A percentile compares a stretch with the other conserved stretches of the same genome.
Evolutionary conservation across 2,329 filamentous ascomycete species (phyloP).

Genomic region (Pezicula radicicola): DNA sequence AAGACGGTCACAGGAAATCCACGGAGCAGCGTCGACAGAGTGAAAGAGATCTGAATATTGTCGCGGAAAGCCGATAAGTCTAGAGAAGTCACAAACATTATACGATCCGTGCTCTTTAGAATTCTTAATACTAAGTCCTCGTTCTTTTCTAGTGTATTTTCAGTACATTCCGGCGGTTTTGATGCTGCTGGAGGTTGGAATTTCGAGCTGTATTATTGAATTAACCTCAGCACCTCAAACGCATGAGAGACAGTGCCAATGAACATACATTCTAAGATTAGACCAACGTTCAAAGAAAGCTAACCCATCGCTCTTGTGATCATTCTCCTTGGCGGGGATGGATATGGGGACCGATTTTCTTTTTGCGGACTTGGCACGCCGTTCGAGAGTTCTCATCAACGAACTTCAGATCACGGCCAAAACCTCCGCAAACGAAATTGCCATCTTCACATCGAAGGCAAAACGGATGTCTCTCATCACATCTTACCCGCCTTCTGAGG

Average conservation of each 20-base stretch:
- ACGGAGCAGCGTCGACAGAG: conserved; percentile 2
- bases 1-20: background rate
- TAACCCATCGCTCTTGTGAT: background rate
- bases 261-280: background rate
- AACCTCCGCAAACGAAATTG: conserved; percentile 3
- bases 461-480: conserved; percentile 9
- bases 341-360: background rate
- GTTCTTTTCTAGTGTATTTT: too few species aligned
- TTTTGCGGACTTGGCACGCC: background rate
- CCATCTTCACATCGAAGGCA: conserved; percentile 9
- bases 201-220: too few species aligned
- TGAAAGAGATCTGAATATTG: conserved; percentile 4
- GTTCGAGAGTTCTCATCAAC: conserved; percentile 3
- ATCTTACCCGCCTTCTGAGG: conserved; percentile 6
- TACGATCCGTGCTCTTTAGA: too few species aligned
- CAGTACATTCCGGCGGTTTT: too few species aligned
- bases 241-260: too few species aligned
- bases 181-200: too few species aligned
- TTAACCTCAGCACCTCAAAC: too few species aligned
- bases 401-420: conserved; percentile 3
- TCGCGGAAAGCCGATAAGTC: conserved; percentile 1
- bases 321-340: background rate
- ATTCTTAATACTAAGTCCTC: too few species aligned
- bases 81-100: background rate
- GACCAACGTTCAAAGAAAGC: background rate